Conservation (phyloP, 2,329 filamentous ascomycete genomes). For the Neofusicoccum parvum region DNA sequence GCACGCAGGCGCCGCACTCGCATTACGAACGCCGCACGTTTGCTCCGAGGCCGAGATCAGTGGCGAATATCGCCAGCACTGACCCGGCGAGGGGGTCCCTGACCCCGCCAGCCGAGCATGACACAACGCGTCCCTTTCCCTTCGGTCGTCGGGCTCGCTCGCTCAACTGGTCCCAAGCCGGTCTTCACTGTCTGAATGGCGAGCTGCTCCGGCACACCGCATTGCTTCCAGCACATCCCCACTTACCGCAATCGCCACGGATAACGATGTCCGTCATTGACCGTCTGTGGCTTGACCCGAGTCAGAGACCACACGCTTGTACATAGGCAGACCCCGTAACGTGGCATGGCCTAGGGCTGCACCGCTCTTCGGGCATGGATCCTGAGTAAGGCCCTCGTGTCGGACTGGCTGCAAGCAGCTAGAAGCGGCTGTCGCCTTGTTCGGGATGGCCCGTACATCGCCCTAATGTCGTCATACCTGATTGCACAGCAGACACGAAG, state of each 20-base stretch:
- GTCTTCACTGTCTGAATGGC: not conserved
- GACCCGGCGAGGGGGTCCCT: not conserved
- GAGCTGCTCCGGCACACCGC: not conserved
- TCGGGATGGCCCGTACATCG: not conserved
- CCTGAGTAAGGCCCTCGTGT: conserved; percentile 1
- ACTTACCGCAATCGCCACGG: not conserved
- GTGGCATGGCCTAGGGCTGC: not conserved
- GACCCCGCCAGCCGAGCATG: not conserved
- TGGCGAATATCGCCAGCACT: conserved; percentile 5
- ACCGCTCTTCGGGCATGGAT: not conserved
- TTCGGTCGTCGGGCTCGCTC: not conserved
- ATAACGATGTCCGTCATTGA: not conserved
- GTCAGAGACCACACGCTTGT: not conserved
- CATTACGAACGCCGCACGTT: not conserved
- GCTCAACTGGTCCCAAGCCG: no score
- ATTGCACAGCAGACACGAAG: not conserved
- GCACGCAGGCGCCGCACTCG: not conserved
- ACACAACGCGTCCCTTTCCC: not conserved
- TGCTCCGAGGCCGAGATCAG: not conserved
- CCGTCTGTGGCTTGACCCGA: not conserved
- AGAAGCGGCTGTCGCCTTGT: not conserved
- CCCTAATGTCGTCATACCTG: not conserved
- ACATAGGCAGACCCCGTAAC: not conserved
- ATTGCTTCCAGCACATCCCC: not conserved
- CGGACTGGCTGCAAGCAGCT: not conserved